Percentiles rank a stretch among this genome's conserved stretches.
Evolutionary conservation across 2,329 filamentous ascomycete genomes (phyloP).

Genomic region (Penicillium sp.): DNA sequence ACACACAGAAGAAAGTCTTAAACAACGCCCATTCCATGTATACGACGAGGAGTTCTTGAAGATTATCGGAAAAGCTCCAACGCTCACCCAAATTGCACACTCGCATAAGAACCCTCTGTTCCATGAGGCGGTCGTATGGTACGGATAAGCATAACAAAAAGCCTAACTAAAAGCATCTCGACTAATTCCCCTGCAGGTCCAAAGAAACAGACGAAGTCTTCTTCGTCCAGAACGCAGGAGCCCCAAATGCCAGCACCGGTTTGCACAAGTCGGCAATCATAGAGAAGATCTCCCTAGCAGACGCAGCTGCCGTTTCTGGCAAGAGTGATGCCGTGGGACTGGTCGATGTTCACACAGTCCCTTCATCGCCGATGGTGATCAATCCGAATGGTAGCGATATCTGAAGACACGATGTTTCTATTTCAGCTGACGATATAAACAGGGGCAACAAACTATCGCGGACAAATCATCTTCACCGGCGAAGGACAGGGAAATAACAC

Average conservation of each 20-base stretch:
- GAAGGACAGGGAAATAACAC: conserved; percentile 16
- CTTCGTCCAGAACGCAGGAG: conserved; percentile 19
- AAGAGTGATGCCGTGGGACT: not conserved
- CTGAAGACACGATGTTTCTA: not conserved
- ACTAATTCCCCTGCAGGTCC: not conserved
- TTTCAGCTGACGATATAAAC: not conserved
- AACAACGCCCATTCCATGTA: not conserved
- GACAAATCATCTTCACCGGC: conserved; percentile 11
- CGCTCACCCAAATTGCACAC: not conserved
- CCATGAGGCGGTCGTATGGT: not conserved
- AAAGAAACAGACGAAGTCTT: conserved; percentile 17
- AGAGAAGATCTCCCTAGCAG: not conserved
- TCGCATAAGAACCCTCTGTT: not conserved
- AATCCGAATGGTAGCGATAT: not conserved
- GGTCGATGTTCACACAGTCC: not conserved
- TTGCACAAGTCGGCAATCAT: not conserved
- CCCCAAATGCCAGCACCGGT: not conserved
- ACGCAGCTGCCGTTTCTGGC: not conserved
- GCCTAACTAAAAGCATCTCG: too few species aligned
- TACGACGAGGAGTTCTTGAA: not conserved
- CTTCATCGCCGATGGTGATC: not conserved
- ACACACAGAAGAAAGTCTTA: not conserved
- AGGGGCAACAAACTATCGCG: conserved; percentile 13
- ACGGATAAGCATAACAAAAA: not conserved
- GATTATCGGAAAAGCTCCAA: not conserved